Evolutionary conservation across 495 filamentous ascomycete species (phyloP).

Genomic region (Zalerion maritima): DNA sequence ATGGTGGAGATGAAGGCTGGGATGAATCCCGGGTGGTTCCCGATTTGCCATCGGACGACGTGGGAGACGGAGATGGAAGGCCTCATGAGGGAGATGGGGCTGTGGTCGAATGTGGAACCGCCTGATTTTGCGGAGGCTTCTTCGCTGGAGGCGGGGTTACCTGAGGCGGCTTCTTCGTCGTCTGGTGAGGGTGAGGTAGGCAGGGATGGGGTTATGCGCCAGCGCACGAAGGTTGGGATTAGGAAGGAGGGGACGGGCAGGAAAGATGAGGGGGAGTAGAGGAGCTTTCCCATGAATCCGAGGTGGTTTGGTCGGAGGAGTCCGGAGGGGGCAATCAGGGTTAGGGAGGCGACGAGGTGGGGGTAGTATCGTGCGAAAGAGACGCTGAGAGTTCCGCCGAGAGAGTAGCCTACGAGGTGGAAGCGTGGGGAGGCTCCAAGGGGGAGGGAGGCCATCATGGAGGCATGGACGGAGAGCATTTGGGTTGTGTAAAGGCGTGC

Average conservation of each 20-base stretch:
- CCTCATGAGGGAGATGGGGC: constrained; percentile 21
- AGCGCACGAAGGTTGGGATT: too few species aligned
- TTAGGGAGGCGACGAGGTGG: constrained; percentile 45
- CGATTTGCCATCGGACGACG: constrained; percentile 42
- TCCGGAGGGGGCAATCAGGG: constrained; percentile 64
- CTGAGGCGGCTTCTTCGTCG: not conserved
- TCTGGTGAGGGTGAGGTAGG: too few species aligned
- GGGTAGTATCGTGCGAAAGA: constrained; percentile 64
- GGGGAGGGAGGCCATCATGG: constrained; percentile 49
- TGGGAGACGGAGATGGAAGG: constrained; percentile 19
- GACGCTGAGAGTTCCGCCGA: constrained; percentile 67
- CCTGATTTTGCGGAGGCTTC: constrained; percentile 1
- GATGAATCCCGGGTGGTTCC: constrained; percentile 38
- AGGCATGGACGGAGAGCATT: constrained; percentile 55
- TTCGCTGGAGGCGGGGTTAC: constrained; percentile 17
- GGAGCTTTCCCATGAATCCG: constrained; percentile 38
- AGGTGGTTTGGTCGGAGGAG: constrained; percentile 53
- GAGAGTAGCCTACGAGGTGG: constrained; percentile 65
- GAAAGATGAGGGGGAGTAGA: constrained; percentile 44
- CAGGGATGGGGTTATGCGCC: too few species aligned
- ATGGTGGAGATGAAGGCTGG: constrained; percentile 41
- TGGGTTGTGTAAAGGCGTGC: constrained; percentile 58
- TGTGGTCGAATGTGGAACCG: constrained; percentile 24
- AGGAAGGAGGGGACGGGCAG: too few species aligned
- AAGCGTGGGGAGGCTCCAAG: constrained; percentile 53